Evolutionary conservation across 2,329 filamentous ascomycete genomes (phyloP).

Genomic region (Penicillium sp.): DNA sequence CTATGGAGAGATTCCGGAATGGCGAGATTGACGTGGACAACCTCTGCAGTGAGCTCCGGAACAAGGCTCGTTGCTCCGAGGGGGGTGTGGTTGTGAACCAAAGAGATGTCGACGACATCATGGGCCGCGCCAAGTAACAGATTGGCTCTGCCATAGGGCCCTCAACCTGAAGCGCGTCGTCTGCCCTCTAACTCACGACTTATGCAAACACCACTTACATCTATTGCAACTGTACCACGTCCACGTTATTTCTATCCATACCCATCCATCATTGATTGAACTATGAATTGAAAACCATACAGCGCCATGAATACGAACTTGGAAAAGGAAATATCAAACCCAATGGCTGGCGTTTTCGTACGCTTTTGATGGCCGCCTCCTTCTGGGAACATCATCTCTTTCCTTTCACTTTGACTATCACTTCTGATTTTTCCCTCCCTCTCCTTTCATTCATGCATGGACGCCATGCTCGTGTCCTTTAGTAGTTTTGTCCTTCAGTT

Average conservation of each 20-base stretch:
- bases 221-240: constrained; percentile 17
- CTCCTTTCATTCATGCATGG: neutral
- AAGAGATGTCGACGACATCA: constrained; percentile 78
- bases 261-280: constrained; percentile 27
- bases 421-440: neutral
- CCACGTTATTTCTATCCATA: constrained; percentile 25
- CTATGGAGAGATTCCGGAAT: constrained; percentile 79
- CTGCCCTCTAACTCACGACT: constrained; percentile 18
- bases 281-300: constrained; percentile 16
- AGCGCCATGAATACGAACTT: constrained; percentile 22
- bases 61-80: constrained; percentile 92
- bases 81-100: constrained; percentile 85
- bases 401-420: neutral
- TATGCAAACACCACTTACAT: constrained; percentile 16
- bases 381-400: neutral
- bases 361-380: neutral
- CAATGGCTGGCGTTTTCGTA: too few relatives aligned
- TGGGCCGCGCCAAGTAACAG: constrained; percentile 47
- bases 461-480: too few relatives aligned
- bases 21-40: constrained; percentile 93
- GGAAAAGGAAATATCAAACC: constrained; percentile 10
- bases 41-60: constrained; percentile 85
- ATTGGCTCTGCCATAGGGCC: constrained; percentile 1
- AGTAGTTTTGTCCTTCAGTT: constrained; percentile 1
- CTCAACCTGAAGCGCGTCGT: constrained; percentile 1